A percentile compares a stretch with the other conserved stretches of the same genome.
phyloP scores from a whole-genome alignment of 345 rosid genomes.

The Carallia pectinifolia region DNA sequence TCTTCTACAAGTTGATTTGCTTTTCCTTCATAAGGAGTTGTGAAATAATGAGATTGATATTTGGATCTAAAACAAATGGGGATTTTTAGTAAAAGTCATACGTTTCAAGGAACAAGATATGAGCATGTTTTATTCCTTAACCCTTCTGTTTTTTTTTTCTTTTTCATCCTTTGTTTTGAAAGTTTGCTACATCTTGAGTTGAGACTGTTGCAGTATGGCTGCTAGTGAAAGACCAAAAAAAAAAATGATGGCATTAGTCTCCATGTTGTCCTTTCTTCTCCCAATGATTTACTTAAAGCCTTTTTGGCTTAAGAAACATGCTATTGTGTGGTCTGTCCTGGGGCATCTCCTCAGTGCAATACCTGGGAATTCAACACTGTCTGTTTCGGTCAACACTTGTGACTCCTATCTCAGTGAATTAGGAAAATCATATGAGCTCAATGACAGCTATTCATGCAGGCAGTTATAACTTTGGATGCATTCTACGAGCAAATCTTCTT shows the following conservation, averaged over 20 bases:
- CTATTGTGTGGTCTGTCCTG: too few species aligned
- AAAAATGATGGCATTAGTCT: too few species aligned
- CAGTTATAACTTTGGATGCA: not conserved
- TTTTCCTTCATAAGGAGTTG: not conserved
- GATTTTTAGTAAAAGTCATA: not conserved
- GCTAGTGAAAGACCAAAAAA: too few species aligned
- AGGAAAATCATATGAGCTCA: too few species aligned
- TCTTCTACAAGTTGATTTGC: not conserved
- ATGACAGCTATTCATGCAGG: too few species aligned
- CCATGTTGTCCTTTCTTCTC: too few species aligned
- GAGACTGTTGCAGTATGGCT: not conserved
- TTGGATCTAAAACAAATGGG: not conserved
- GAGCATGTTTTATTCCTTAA: not conserved
- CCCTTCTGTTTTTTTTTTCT: not conserved
- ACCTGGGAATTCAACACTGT: too few species aligned
- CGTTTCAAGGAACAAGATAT: not conserved
- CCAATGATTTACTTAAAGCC: too few species aligned
- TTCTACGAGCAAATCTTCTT: not conserved
- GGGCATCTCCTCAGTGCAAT: too few species aligned
- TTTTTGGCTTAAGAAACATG: too few species aligned
- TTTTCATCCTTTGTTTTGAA: not conserved
- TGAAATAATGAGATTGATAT: not conserved
- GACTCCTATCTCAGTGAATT: too few species aligned
- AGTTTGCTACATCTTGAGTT: not conserved
- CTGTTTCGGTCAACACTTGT: too few species aligned